These are phyloP conservation scores for Bertia moriformis DNA, from an alignment of 2,329 filamentous ascomycete species.

Conservation along the genomic window DNA sequence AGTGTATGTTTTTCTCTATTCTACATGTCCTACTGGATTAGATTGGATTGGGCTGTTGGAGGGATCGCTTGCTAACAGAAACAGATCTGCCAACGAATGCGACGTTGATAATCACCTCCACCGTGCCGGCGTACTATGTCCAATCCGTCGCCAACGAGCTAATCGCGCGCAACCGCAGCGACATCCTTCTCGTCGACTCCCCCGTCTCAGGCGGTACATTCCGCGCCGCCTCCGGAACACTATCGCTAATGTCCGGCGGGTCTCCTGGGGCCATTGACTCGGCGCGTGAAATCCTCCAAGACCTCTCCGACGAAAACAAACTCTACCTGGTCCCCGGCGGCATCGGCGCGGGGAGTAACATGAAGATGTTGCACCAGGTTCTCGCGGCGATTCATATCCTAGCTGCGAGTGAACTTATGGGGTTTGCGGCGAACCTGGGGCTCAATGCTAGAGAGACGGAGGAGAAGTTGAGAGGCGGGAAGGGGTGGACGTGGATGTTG, in stretches of 20 bases:
- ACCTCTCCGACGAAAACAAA: slow-evolving; percentile 46
- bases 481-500: slow-evolving; percentile 46
- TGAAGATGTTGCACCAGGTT: slow-evolving; percentile 52
- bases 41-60: no score
- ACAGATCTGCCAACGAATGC: slow-evolving; percentile 36
- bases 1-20: neutral
- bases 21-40: neutral
- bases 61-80: no score
- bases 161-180: slow-evolving; percentile 34
- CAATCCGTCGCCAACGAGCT: slow-evolving; percentile 44
- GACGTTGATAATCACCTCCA: slow-evolving; percentile 54
- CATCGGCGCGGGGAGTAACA: slow-evolving; percentile 42
- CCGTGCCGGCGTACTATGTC: slow-evolving; percentile 53
- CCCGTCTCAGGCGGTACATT: slow-evolving; percentile 60
- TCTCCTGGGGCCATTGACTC: slow-evolving; percentile 38
- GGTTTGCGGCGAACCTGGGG: slow-evolving; percentile 39
- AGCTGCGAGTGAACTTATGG: slow-evolving; percentile 42
- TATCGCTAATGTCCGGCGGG: slow-evolving; percentile 63
- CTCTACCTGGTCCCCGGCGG: slow-evolving; percentile 47
- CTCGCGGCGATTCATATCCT: slow-evolving; percentile 49
- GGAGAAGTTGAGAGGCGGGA: slow-evolving; percentile 26
- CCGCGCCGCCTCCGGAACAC: slow-evolving; percentile 54
- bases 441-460: slow-evolving; percentile 28
- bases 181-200: slow-evolving; percentile 55
- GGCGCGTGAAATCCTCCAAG: slow-evolving; percentile 41